Base-by-base conservation (phyloP, 2,329 filamentous ascomycete species). In the Ceratocystis cacaofunesta region DNA sequence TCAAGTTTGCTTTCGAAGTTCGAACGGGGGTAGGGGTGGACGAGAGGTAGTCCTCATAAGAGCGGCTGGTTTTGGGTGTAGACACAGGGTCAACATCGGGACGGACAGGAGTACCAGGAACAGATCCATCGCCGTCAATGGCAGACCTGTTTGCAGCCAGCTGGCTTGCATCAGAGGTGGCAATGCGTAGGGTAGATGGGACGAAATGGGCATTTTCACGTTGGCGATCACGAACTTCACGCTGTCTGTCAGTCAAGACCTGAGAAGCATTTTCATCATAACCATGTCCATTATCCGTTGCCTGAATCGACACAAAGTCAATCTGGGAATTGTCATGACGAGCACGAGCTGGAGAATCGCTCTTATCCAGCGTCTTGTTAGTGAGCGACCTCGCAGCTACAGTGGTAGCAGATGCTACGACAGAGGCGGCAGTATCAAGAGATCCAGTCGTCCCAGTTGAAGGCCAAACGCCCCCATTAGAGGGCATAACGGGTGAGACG, bases 321-420 rank as follows among this genome's bases (percentile, higher is more conserved):
- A 95, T 81, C 71, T 95, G 90, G 0, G 90, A 95, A 73, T 95
- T 82, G 68, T 95, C 84, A 70, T 95, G 90, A 43, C 88, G 83
- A 32, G 86, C 77, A 17, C 61, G 60, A 12, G 61, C 10, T 17
- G 2, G 17, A 15, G 32, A 50, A 5, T 28, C 28, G 36, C 46
- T n/a, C 19, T 44, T 67, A 6, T 48, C 48, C 2, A 62, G 30
- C 2, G 62, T 62, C 5, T n/a, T 61, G 5, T 64, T 64, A 4
- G 61, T 63, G n/a, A 55, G 36, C 17, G 62, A 63, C 8, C 41
- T 36, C 36, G 55, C 61, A 19, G 19, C 30, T 50, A 43, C 50
- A 3, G 28, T 17, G 3, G 44, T 48, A 3, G 15, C 32, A 22
- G 10, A 17, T 22, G 32, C 44, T 17, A 1, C 28, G 10, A 12